phyloP scores from a whole-genome alignment of 2,329 filamentous ascomycete species.

The Macroventuria anomochaeta region DNA sequence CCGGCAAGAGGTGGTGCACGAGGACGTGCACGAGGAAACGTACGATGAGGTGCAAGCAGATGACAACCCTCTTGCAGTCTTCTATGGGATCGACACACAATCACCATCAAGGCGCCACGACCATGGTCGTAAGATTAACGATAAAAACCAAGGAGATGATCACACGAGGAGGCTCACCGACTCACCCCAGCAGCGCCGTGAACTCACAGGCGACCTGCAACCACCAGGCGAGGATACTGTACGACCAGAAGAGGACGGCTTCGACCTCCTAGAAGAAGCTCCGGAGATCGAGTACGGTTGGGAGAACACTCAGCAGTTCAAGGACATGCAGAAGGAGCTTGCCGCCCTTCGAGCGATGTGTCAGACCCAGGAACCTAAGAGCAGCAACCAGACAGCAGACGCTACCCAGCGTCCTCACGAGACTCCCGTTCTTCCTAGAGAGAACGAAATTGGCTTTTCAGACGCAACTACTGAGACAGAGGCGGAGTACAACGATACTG shows the following conservation, averaged over 20 bases:
- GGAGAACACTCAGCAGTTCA: constrained; percentile 16
- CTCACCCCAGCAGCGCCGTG: background rate
- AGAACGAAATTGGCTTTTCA: background rate
- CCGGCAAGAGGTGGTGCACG: background rate
- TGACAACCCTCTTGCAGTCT: constrained; percentile 6
- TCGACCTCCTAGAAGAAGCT: background rate
- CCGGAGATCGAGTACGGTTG: background rate
- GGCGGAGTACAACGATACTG: background rate
- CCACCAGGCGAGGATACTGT: background rate
- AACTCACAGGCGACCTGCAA: background rate
- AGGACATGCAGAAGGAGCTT: constrained; percentile 11
- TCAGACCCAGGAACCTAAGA: background rate
- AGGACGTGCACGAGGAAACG: background rate
- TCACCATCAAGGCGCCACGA: background rate
- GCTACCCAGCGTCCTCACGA: constrained; percentile 7
- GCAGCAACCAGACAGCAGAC: background rate
- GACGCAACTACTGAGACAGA: constrained; percentile 13
- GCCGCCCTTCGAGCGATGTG: constrained; percentile 14
- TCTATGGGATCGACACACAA: constrained; percentile 5
- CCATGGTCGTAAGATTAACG: background rate
- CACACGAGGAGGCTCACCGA: too few relatives aligned
- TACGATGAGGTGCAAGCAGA: background rate
- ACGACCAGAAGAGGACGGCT: constrained; percentile 14
- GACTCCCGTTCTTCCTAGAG: background rate
- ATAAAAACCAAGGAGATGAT: background rate